phyloP scores from a whole-genome alignment of 1,139 yeast genomes.

The Yamadazyma pseudoaaseri region DNA sequence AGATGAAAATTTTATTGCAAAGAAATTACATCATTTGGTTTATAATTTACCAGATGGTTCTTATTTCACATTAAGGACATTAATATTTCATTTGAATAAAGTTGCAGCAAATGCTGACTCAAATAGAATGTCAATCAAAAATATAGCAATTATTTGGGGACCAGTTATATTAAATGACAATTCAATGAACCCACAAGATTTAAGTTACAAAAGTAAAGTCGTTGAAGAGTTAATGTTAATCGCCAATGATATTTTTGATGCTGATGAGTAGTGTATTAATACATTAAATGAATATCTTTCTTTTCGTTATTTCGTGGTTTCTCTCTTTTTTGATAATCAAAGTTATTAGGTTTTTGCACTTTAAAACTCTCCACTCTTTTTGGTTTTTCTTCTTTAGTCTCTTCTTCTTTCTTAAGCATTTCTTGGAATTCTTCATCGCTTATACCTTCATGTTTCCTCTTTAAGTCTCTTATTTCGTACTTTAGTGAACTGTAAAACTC shows the following conservation, averaged over 20 bases:
- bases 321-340: background rate
- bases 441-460: constrained; percentile 33
- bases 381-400: constrained; percentile 2
- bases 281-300: constrained; percentile 12
- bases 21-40: constrained; percentile 81
- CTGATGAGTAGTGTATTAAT: constrained; percentile 37
- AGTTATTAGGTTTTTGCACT: background rate
- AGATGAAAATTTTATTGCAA: constrained; percentile 54
- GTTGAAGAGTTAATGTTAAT: constrained; percentile 81
- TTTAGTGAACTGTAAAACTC: constrained; percentile 36
- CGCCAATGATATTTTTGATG: constrained; percentile 86
- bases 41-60: constrained; percentile 93
- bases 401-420: constrained; percentile 18
- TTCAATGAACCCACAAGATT: constrained; percentile 68
- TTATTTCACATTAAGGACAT: constrained; percentile 82
- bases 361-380: constrained; percentile 1
- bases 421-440: constrained; percentile 41
- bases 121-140: constrained; percentile 80
- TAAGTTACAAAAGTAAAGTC: constrained; percentile 76
- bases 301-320: constrained; percentile 2
- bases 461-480: constrained; percentile 35
- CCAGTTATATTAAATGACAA: constrained; percentile 75
- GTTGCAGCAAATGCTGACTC: constrained; percentile 61
- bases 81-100: constrained; percentile 80
- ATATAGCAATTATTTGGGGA: constrained; percentile 90